These are phyloP conservation scores for Euphorbia neoarborescens DNA, from an alignment of 441 rosid species.

Conservation along the genomic window DNA sequence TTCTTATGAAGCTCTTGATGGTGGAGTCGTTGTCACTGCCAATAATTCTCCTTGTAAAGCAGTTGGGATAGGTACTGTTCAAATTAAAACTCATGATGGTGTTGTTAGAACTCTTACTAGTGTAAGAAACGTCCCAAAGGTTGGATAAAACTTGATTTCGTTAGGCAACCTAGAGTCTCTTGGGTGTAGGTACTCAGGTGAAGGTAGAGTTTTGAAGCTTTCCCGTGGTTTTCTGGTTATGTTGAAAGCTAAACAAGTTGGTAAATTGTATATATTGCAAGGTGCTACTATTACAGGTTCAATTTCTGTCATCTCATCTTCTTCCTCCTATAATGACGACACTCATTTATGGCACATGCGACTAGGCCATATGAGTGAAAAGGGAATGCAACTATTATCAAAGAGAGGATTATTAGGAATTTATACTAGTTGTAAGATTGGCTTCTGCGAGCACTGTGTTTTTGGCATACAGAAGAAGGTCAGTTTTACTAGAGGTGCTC, in stretches of 20 bases:
- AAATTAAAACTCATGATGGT: neutral
- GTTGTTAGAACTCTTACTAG: neutral
- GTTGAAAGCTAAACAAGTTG: neutral
- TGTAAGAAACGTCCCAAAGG: neutral
- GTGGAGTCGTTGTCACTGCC: neutral
- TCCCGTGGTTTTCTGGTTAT: neutral
- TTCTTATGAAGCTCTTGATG: neutral
- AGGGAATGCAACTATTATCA: too few species aligned
- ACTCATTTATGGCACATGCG: neutral
- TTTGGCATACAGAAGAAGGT: too few species aligned
- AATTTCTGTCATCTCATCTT: neutral
- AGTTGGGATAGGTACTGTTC: neutral
- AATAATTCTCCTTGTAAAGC: neutral
- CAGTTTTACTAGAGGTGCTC: too few species aligned
- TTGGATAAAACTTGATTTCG: neutral
- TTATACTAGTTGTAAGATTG: too few species aligned
- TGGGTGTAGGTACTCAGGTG: neutral
- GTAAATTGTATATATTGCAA: neutral
- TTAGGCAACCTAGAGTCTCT: neutral
- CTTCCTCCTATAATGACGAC: neutral
- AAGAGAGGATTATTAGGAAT: too few species aligned
- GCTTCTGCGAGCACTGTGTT: too few species aligned
- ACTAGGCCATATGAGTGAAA: neutral
- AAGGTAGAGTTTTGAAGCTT: slow-evolving; percentile 12
- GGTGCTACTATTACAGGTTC: neutral